These are phyloP conservation scores for Talaromyces sp. DNA, from an alignment of 2,329 filamentous ascomycete species.

Conservation along the genomic window DNA sequence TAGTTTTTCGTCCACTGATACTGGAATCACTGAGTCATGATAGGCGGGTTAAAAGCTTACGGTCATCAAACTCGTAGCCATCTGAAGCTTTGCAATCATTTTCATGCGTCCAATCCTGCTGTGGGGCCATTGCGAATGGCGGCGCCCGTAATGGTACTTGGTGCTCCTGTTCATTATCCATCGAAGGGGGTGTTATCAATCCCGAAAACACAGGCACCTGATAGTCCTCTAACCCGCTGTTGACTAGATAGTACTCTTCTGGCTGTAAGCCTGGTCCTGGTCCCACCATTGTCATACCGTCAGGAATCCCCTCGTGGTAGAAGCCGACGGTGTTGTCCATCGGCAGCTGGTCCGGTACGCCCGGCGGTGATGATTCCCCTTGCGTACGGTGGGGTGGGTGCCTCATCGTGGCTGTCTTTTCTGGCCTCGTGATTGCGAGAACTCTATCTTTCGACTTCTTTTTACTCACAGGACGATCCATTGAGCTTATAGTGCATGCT, in stretches of 20 bases:
- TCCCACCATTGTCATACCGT: background rate
- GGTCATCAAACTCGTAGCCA: slow-evolving; percentile 15
- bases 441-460: slow-evolving; percentile 15
- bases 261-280: background rate
- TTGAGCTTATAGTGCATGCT: slow-evolving; percentile 20
- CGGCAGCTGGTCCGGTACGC: slow-evolving; percentile 4
- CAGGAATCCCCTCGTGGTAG: slow-evolving; percentile 11
- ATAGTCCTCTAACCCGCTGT: slow-evolving; percentile 12
- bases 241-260: slow-evolving; percentile 7
- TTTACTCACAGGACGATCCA: slow-evolving; percentile 9
- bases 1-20: background rate
- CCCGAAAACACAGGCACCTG: slow-evolving; percentile 14
- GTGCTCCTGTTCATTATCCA: slow-evolving; percentile 16
- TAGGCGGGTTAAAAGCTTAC: slow-evolving; percentile 7
- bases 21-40: background rate
- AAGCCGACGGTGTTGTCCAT: background rate
- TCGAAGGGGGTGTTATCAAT: slow-evolving; percentile 20
- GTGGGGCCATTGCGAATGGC: background rate
- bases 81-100: slow-evolving; percentile 11
- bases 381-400: background rate
- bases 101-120: background rate
- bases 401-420: slow-evolving; percentile 11
- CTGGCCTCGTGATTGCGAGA: background rate
- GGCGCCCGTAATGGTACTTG: slow-evolving; percentile 3
- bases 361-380: background rate